Evolutionary conservation across 2,329 filamentous ascomycete species (phyloP), one percentile per base, ranked within the genome.

Genomic region (Parafenestella ontariensis): DNA sequence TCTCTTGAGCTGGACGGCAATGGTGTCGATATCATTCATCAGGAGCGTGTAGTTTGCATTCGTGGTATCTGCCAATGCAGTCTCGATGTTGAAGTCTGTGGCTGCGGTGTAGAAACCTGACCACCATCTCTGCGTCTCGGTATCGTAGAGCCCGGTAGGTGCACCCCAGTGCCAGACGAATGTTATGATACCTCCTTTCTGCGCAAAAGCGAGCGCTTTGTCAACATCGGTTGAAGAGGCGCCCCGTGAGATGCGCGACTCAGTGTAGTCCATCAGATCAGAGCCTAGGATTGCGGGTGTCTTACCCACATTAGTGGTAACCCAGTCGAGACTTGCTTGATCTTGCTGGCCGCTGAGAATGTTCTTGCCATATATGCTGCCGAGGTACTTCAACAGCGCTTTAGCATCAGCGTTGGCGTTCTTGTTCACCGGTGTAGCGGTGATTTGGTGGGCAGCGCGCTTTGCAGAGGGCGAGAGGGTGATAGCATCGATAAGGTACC

Each of bases 101-200:
- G 80, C 79, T n/a, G 70, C 69, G 23, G 80, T 81, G 68, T 83
- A 83, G 70, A 83, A 82, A 6, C 80, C 80, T 8, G 70, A 70
- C 68, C 74, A 83, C 81, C 81, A 82, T n/a, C 71, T 75, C 39
- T 81, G 69, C 43, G 76, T 75, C 1, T 62, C 67, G 1, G 75
- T 81, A 56, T 83, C 78, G 58, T 81, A 81, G n/a, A 82, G 71
- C 1, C 79, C 79, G 0, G 60, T 50, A 0, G 79, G 79, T 0
- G 79, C 77, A 34, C 79, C 79, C 80, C 80, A 82, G 64, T 82
- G 81, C 81, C 81, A 83, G 17, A 75, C 69, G 28, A 81, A 76
- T 0, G 80, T 78, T 21, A 82, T 67, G 48, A 83, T 81, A 6
- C 81, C 80, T 37, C 79, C 80, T 5, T 71, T 69, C 28, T 71